These are phyloP conservation scores for Nigrospora sphaerica DNA, from an alignment of 2,329 filamentous ascomycete genomes.

Conservation along the genomic window DNA sequence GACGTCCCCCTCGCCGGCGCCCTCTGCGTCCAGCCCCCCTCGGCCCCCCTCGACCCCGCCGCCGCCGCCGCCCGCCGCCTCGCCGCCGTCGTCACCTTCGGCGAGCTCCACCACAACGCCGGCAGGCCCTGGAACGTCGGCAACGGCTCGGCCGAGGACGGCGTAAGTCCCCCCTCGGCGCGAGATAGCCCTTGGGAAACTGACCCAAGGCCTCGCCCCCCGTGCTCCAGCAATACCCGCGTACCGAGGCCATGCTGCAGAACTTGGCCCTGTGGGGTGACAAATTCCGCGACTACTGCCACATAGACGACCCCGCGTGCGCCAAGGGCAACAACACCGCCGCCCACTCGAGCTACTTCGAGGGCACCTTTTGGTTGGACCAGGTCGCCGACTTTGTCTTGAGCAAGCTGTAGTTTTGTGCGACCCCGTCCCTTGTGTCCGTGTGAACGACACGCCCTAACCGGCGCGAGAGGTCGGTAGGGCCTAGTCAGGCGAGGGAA, in stretches of 20 bases:
- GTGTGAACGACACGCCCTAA: too few relatives aligned
- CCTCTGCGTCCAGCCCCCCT: background rate
- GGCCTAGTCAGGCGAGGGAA: too few relatives aligned
- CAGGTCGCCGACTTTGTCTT: background rate
- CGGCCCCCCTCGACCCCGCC: background rate
- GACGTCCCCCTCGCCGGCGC: background rate
- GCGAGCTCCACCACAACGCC: conserved; percentile 1
- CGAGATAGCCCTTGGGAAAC: background rate
- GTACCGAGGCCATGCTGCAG: background rate
- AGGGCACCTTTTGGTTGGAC: background rate
- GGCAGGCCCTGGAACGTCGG: background rate
- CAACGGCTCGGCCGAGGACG: background rate
- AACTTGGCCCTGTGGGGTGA: background rate
- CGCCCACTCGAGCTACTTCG: conserved; percentile 1
- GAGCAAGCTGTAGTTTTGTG: background rate
- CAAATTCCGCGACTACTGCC: conserved; percentile 1
- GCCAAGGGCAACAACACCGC: background rate
- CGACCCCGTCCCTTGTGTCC: too few relatives aligned
- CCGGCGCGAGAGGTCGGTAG: too few relatives aligned
- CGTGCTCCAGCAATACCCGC: background rate
- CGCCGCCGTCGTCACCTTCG: conserved; percentile 1
- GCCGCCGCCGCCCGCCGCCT: background rate
- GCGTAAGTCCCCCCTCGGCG: background rate
- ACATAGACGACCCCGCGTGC: background rate
- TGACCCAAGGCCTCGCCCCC: background rate